Percentiles rank a stretch among this genome's conserved stretches.
These are phyloP conservation scores for Aschersonia sp. DNA, from an alignment of 2,329 filamentous ascomycete genomes.

Conservation along the genomic window DNA sequence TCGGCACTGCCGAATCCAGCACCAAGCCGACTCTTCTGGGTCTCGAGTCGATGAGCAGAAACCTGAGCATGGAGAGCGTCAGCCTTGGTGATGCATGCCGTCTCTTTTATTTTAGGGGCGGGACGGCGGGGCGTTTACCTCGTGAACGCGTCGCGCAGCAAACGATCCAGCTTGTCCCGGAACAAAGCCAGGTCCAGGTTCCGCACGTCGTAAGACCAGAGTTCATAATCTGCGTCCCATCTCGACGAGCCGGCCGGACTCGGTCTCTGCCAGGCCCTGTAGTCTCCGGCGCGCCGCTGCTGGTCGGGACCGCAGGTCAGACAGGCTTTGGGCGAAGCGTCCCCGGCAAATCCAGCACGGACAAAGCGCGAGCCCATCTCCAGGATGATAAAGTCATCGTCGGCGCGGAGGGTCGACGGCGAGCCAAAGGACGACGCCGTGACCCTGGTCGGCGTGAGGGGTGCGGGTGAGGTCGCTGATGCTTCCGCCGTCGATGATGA, in stretches of 20 bases:
- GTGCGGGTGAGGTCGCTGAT: constrained; percentile 13
- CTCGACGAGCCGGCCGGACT: constrained; percentile 28
- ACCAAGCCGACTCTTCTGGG: constrained; percentile 61
- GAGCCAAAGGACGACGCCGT: constrained; percentile 42
- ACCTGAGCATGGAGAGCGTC: constrained; percentile 22
- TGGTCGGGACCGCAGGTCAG: constrained; percentile 62
- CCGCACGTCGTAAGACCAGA: constrained; percentile 67
- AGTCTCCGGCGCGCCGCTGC: constrained; percentile 68
- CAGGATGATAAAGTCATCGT: constrained; percentile 74
- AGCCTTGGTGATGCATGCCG: too few relatives aligned
- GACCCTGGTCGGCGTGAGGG: constrained; percentile 46
- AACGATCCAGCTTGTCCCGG: constrained; percentile 74
- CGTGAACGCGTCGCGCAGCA: constrained; percentile 66
- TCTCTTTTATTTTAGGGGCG: too few relatives aligned
- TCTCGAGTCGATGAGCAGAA: constrained; percentile 58
- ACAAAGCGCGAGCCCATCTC: constrained; percentile 71
- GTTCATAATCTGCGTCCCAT: constrained; percentile 53
- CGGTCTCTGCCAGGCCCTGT: constrained; percentile 51
- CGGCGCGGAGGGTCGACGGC: constrained; percentile 47
- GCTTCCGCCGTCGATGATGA: constrained; percentile 20
- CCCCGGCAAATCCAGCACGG: constrained; percentile 75
- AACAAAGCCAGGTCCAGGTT: constrained; percentile 64
- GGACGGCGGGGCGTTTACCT: constrained; percentile 34
- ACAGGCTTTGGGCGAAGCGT: constrained; percentile 57
- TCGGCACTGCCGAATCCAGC: constrained; percentile 62